A percentile compares a stretch with the other conserved stretches of the same genome.
Conservation (phyloP, 768 basidiomycete species). For the Roridomyces roridus region DNA sequence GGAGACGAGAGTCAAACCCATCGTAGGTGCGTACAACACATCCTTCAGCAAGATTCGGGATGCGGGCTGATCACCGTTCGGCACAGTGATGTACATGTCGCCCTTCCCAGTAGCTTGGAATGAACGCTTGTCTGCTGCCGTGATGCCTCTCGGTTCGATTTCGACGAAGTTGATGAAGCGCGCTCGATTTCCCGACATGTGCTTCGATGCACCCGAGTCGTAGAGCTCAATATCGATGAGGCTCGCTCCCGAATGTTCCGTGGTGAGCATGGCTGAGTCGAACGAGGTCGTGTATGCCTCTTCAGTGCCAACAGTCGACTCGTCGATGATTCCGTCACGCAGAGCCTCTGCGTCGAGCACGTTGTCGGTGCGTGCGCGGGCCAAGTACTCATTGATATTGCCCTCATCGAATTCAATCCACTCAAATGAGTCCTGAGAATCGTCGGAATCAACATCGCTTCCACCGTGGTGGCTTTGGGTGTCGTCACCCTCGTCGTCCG, state of each 20-base stretch:
- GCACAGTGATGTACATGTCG: slow-evolving; percentile 33
- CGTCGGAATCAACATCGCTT: background rate
- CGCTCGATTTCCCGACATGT: slow-evolving; percentile 39
- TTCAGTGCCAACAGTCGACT: background rate
- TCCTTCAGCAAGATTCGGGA: slow-evolving; percentile 31
- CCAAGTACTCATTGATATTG: background rate
- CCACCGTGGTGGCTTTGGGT: too few relatives aligned
- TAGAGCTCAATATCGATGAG: slow-evolving; percentile 33
- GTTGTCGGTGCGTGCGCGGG: too few relatives aligned
- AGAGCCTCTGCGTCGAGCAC: background rate
- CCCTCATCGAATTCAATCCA: background rate
- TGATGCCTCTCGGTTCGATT: slow-evolving; percentile 36
- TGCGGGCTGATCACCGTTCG: slow-evolving; percentile 26
- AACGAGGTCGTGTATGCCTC: background rate
- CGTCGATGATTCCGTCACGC: background rate
- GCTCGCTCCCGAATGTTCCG: background rate
- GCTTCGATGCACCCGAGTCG: slow-evolving; percentile 42
- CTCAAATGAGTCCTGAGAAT: background rate
- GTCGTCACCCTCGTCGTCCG: background rate
- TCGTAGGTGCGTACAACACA: slow-evolving; percentile 36
- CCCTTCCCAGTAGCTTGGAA: slow-evolving; percentile 39
- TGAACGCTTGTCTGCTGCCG: slow-evolving; percentile 33
- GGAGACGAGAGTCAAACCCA: slow-evolving; percentile 38
- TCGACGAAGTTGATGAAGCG: slow-evolving; percentile 34
- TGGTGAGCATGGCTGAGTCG: slow-evolving; percentile 4